phyloP scores from a whole-genome alignment of 1,284 basidiomycete species.

The Ustilago nuda region DNA sequence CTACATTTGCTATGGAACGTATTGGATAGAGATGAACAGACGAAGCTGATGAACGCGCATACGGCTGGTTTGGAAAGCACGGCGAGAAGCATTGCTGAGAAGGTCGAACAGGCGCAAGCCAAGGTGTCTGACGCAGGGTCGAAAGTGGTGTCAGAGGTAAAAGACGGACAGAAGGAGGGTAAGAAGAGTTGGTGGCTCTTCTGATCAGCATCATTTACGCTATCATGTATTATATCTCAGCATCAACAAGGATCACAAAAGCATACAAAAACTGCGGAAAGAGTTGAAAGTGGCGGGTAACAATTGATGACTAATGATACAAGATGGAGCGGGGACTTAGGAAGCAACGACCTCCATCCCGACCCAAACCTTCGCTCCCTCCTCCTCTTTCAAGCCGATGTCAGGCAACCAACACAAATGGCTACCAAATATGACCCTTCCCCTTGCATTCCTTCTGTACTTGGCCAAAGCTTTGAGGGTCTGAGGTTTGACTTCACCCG shows the following conservation, averaged over 20 bases:
- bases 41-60: conserved; percentile 35
- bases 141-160: background rate
- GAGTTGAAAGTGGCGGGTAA: too few species aligned
- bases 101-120: conserved; percentile 22
- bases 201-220: background rate
- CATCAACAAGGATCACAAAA: background rate
- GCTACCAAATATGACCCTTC: conserved; percentile 43
- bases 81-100: conserved; percentile 33
- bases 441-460: conserved; percentile 35
- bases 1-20: conserved; percentile 63
- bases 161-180: conserved; percentile 2
- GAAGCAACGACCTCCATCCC: conserved; percentile 35
- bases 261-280: background rate
- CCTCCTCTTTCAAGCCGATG: background rate
- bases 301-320: background rate
- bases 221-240: conserved; percentile 8
- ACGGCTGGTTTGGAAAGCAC: conserved; percentile 33
- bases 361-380: conserved; percentile 31
- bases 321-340: background rate
- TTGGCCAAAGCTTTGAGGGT: conserved; percentile 44
- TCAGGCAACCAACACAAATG: conserved; percentile 45
- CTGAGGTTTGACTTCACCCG: conserved; percentile 42
- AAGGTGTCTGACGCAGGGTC: background rate
- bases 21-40: conserved; percentile 58
- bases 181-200: conserved; percentile 38